Evolutionary conservation across 1,284 basidiomycete species (phyloP).

Genomic region (Ceratobasidium sp.): DNA sequence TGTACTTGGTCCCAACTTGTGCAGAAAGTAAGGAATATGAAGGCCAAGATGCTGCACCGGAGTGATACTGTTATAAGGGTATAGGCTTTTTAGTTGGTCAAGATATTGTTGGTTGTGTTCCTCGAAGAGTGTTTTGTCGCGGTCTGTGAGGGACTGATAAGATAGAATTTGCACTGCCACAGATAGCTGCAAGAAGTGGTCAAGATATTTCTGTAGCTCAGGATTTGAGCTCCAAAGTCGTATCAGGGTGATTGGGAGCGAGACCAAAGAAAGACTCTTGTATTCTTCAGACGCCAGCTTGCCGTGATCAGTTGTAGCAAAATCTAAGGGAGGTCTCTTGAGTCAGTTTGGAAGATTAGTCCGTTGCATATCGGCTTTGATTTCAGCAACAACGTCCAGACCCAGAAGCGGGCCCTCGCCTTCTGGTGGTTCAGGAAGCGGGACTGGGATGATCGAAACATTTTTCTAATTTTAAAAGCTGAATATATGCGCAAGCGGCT

Average conservation of each 20-base stretch:
- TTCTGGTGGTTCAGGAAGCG: background rate
- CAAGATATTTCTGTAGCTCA: background rate
- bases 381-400: conserved; percentile 5
- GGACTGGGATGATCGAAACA: background rate
- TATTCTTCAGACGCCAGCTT: conserved; percentile 50
- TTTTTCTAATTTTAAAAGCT: background rate
- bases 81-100: background rate
- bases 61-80: conserved; percentile 8
- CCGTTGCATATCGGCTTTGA: conserved; percentile 26
- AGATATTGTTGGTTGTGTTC: conserved; percentile 11
- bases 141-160: conserved; percentile 1
- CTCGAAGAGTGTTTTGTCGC: background rate
- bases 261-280: conserved; percentile 43
- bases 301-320: conserved; percentile 45
- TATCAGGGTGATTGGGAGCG: conserved; percentile 47
- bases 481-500: too few relatives aligned
- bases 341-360: conserved; percentile 44
- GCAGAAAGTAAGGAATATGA: conserved; percentile 36
- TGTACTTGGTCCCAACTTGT: conserved; percentile 27
- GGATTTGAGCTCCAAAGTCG: conserved; percentile 3
- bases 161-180: conserved; percentile 24
- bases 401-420: background rate
- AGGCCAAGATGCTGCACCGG: conserved; percentile 36
- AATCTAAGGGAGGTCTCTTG: conserved; percentile 2
- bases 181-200: conserved; percentile 25